These are phyloP conservation scores for Penicillium sp. DNA, from an alignment of 2,329 filamentous ascomycete genomes.

Conservation along the genomic window DNA sequence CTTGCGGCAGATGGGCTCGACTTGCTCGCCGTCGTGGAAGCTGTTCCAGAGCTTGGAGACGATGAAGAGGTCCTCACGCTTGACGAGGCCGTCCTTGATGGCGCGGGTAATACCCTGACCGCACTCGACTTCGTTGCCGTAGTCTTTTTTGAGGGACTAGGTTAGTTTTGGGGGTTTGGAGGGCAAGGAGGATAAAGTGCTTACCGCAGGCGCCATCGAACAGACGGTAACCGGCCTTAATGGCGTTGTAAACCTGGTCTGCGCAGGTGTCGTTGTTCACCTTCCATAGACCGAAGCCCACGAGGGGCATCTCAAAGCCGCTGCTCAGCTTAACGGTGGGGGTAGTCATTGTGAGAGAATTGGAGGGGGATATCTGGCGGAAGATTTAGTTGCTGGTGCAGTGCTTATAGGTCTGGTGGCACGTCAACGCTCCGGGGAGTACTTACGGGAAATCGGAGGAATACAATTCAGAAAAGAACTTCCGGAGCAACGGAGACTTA, in stretches of 20 bases:
- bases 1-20: constrained; percentile 72
- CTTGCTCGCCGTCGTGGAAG: constrained; percentile 78
- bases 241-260: constrained; percentile 74
- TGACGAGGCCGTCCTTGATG: constrained; percentile 78
- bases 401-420: neutral
- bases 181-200: constrained; percentile 2
- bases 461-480: neutral
- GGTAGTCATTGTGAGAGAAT: constrained; percentile 19
- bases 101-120: constrained; percentile 76
- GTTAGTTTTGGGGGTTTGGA: neutral
- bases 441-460: neutral
- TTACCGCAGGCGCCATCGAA: constrained; percentile 63
- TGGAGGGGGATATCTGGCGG: neutral
- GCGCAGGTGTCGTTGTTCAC: constrained; percentile 71
- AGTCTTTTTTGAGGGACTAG: constrained; percentile 59
- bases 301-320: constrained; percentile 42
- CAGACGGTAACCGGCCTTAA: constrained; percentile 61
- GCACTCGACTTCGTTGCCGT: constrained; percentile 78
- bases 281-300: constrained; percentile 69
- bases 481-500: neutral
- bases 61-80: constrained; percentile 85
- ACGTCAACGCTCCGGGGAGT: too few species aligned
- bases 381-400: neutral
- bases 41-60: constrained; percentile 93
- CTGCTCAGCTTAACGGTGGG: constrained; percentile 30